Evolutionary conservation across 768 basidiomycete genomes (phyloP).

Genomic region (Serendipita sp.): DNA sequence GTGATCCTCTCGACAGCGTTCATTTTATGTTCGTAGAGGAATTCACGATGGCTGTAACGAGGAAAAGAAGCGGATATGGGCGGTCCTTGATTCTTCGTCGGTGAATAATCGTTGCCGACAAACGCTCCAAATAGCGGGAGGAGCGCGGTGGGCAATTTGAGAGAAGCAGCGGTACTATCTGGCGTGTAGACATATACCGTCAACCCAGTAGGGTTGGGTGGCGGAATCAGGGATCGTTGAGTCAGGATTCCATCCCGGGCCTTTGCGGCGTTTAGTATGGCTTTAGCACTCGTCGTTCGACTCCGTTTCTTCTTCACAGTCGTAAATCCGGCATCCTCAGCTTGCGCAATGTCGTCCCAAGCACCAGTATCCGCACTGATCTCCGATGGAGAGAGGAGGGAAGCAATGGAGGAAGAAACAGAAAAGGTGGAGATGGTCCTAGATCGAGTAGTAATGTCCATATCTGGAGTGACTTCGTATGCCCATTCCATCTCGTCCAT

Average conservation of each 20-base stretch:
- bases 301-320: constrained; percentile 38
- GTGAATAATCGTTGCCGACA: constrained; percentile 68
- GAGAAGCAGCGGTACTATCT: constrained; percentile 39
- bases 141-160: constrained; percentile 52
- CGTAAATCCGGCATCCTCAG: constrained; percentile 42
- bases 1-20: constrained; percentile 47
- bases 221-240: constrained; percentile 7
- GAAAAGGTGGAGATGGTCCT: constrained; percentile 7
- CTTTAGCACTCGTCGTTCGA: constrained; percentile 26
- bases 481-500: constrained; percentile 63
- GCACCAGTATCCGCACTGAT: background rate
- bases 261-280: background rate
- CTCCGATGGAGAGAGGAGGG: background rate
- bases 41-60: constrained; percentile 16
- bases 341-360: constrained; percentile 17
- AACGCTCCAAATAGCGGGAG: constrained; percentile 66
- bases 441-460: constrained; percentile 3
- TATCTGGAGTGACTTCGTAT: background rate
- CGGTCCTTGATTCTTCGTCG: constrained; percentile 18
- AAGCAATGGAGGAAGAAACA: background rate
- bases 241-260: background rate
- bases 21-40: constrained; percentile 54
- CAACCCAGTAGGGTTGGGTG: constrained; percentile 25
- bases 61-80: background rate
- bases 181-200: constrained; percentile 49